Conservation (phyloP, 2,329 filamentous ascomycete genomes). For the Truncatella angustata region DNA sequence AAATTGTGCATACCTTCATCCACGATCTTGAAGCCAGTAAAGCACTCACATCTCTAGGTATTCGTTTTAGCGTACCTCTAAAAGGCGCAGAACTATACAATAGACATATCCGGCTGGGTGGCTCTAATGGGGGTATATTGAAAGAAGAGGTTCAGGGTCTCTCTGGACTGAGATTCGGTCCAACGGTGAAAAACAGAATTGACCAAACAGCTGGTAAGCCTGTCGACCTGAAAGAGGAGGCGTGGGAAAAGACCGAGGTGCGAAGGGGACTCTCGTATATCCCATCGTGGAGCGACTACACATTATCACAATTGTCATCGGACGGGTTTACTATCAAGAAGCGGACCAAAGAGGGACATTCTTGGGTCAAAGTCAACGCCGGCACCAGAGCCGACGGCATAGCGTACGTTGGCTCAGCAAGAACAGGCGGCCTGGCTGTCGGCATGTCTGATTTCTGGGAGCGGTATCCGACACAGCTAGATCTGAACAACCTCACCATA, state of each 20-base stretch:
- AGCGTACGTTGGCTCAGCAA: background rate
- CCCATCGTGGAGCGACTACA: background rate
- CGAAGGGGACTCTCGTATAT: background rate
- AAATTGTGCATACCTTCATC: background rate
- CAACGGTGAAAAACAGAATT: background rate
- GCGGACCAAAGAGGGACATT: background rate
- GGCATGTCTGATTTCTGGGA: constrained; percentile 1
- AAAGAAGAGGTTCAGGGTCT: background rate
- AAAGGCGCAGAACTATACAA: background rate
- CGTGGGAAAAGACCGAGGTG: background rate
- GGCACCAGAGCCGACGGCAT: background rate
- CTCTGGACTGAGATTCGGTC: background rate
- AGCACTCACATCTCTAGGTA: background rate
- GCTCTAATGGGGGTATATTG: background rate
- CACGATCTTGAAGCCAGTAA: background rate
- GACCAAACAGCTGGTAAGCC: background rate
- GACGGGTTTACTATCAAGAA: background rate
- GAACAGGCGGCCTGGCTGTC: background rate
- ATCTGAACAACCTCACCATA: background rate
- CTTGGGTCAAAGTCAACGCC: background rate
- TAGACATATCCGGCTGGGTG: background rate
- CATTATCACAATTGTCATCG: background rate
- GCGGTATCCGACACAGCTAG: background rate
- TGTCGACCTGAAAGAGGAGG: background rate
- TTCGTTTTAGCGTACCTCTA: background rate